Conservation (phyloP, 805 yeast genomes). For the Lachancea kluyveri region DNA sequence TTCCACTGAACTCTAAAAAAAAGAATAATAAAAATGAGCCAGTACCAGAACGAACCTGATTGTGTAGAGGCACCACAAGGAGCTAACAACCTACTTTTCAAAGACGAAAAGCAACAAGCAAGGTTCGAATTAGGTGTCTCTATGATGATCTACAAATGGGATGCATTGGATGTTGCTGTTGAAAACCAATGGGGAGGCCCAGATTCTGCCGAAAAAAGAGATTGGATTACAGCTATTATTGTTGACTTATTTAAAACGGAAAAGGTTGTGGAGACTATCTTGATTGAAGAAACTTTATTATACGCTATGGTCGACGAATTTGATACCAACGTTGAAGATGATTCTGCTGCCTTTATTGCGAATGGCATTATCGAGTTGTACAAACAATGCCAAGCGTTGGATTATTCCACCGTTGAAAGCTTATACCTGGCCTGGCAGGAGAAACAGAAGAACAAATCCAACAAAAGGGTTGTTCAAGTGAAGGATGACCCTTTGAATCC, state of each 20-base stretch:
- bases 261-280: conserved; percentile 63
- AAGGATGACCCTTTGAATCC: conserved; percentile 61
- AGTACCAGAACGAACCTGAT: conserved; percentile 35
- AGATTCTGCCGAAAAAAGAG: conserved; percentile 83
- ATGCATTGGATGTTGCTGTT: conserved; percentile 80
- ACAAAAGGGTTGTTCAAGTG: conserved; percentile 36
- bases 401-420: conserved; percentile 51
- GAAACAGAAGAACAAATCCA: conserved; percentile 38
- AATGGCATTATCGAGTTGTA: conserved; percentile 59
- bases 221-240: conserved; percentile 84
- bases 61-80: conserved; percentile 49
- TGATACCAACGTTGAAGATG: conserved; percentile 83
- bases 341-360: conserved; percentile 73
- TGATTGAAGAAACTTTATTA: conserved; percentile 77
- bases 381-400: conserved; percentile 49
- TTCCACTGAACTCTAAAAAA: no score
- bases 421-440: conserved; percentile 55
- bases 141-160: conserved; percentile 89
- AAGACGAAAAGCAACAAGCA: conserved; percentile 65
- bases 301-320: conserved; percentile 95
- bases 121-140: conserved; percentile 90
- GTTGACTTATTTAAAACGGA: conserved; percentile 67
- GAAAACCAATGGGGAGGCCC: conserved; percentile 96
- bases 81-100: conserved; percentile 34
- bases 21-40: conserved; percentile 8